Evolutionary conservation across 179 eudicot genomes (phyloP).

Genomic region (Actinidia arguta): DNA sequence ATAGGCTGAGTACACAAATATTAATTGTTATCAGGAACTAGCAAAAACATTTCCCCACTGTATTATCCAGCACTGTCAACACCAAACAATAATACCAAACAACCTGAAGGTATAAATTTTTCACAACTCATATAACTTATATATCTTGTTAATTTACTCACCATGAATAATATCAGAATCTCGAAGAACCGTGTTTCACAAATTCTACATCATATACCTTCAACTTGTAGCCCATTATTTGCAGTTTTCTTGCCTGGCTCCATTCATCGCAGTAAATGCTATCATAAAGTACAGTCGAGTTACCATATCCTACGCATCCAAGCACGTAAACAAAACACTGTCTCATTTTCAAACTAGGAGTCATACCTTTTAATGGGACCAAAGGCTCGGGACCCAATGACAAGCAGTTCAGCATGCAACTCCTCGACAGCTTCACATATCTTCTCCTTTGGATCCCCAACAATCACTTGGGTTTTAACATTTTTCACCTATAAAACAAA

Average conservation of each 20-base stretch:
- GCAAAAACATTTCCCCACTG: too few relatives aligned
- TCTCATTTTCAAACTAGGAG: not conserved
- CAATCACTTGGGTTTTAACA: constrained; percentile 54
- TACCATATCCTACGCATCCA: not conserved
- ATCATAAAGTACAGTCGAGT: not conserved
- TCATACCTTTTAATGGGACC: constrained; percentile 72
- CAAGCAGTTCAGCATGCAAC: constrained; percentile 79
- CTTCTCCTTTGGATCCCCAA: constrained; percentile 88
- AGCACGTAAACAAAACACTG: constrained; percentile 5
- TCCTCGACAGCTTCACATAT: constrained; percentile 78
- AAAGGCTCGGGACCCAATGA: constrained; percentile 81
- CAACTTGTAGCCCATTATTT: not conserved
- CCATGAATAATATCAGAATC: not conserved
- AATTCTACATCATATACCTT: not conserved
- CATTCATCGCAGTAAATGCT: not conserved
- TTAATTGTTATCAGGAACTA: too few relatives aligned
- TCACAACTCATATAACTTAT: not conserved
- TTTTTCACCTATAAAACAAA: constrained; percentile 39
- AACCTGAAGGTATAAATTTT: not conserved
- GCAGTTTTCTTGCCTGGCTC: not conserved
- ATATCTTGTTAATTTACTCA: not conserved
- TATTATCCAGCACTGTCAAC: not conserved
- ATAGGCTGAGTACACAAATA: not conserved
- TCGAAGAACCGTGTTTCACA: not conserved
- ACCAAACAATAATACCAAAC: not conserved